phyloP scores from a whole-genome alignment of 768 basidiomycete genomes.

The Tulasnella sp. region DNA sequence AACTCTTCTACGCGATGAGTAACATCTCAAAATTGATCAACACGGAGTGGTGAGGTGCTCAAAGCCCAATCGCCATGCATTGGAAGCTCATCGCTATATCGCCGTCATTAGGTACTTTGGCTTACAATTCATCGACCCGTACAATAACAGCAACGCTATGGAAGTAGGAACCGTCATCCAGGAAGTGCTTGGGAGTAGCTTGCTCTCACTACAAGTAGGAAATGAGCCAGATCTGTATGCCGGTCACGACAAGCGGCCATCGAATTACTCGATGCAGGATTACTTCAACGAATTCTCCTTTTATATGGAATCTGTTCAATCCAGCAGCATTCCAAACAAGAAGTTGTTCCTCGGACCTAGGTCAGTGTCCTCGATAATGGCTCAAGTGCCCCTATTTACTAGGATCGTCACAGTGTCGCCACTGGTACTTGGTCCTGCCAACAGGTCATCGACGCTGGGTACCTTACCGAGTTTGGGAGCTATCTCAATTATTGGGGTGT shows the following conservation, averaged over 20 bases:
- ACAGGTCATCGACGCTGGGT: slow-evolving; percentile 35
- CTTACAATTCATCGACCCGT: slow-evolving; percentile 20
- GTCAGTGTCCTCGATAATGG: too few relatives aligned
- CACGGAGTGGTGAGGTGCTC: slow-evolving; percentile 45
- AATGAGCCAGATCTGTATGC: slow-evolving; percentile 75
- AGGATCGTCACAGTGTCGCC: too few relatives aligned
- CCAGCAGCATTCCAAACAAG: not conserved
- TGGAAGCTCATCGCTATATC: not conserved
- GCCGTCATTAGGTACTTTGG: slow-evolving; percentile 23
- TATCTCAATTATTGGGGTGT: slow-evolving; percentile 14
- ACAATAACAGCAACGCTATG: slow-evolving; percentile 7
- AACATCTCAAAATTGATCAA: slow-evolving; percentile 49
- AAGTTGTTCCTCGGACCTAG: slow-evolving; percentile 29
- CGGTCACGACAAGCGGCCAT: slow-evolving; percentile 34
- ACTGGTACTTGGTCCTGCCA: slow-evolving; percentile 49
- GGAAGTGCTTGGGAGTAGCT: slow-evolving; percentile 47
- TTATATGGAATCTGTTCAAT: not conserved
- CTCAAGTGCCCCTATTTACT: too few relatives aligned
- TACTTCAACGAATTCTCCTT: slow-evolving; percentile 20
- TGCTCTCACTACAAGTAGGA: slow-evolving; percentile 59
- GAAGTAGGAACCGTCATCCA: slow-evolving; percentile 46
- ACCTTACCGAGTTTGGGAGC: slow-evolving; percentile 23
- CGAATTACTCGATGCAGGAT: slow-evolving; percentile 19
- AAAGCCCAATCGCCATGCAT: not conserved
- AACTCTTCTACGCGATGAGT: slow-evolving; percentile 53